phyloP scores from a whole-genome alignment of 345 rosid species.

The Euphorbia peplus region DNA sequence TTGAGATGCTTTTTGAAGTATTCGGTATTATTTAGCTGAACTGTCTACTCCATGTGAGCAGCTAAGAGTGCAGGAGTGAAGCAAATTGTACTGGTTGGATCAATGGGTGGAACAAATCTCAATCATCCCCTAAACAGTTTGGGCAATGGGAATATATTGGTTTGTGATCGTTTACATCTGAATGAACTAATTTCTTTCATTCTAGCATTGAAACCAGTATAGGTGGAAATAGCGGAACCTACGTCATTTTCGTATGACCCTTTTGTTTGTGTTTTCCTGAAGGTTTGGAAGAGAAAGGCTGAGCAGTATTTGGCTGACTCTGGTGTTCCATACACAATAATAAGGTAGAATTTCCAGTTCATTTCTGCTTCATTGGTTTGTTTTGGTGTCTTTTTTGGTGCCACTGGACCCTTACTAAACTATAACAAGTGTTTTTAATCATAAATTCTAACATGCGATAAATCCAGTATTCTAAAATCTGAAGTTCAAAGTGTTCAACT shows the following conservation, averaged over 20 bases:
- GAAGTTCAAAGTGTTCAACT: too few species aligned
- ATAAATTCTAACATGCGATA: too few species aligned
- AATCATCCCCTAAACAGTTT: slow-evolving; percentile 78
- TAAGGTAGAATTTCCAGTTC: slow-evolving; percentile 48
- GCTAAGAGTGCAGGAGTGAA: slow-evolving; percentile 92
- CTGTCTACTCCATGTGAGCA: slow-evolving; percentile 29
- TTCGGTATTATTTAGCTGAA: slow-evolving; percentile 19
- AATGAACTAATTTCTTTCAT: not conserved
- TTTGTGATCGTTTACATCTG: slow-evolving; percentile 26
- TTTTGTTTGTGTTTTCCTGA: slow-evolving; percentile 13
- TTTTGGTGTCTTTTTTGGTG: too few species aligned
- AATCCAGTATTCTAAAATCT: too few species aligned
- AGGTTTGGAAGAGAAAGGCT: slow-evolving; percentile 99
- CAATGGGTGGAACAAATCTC: slow-evolving; percentile 90
- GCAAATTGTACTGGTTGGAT: slow-evolving; percentile 92
- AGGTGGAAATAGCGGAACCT: not conserved
- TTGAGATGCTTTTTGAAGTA: not conserved
- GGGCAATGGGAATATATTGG: slow-evolving; percentile 94
- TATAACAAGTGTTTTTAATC: too few species aligned
- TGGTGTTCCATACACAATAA: slow-evolving; percentile 86
- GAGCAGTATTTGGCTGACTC: slow-evolving; percentile 97
- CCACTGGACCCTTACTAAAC: too few species aligned
- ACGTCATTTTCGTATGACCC: not conserved
- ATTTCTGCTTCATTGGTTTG: not conserved
- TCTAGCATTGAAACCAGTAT: not conserved